These are phyloP conservation scores for Colletotrichum phormii DNA, from an alignment of 2,329 filamentous ascomycete species.

Conservation along the genomic window DNA sequence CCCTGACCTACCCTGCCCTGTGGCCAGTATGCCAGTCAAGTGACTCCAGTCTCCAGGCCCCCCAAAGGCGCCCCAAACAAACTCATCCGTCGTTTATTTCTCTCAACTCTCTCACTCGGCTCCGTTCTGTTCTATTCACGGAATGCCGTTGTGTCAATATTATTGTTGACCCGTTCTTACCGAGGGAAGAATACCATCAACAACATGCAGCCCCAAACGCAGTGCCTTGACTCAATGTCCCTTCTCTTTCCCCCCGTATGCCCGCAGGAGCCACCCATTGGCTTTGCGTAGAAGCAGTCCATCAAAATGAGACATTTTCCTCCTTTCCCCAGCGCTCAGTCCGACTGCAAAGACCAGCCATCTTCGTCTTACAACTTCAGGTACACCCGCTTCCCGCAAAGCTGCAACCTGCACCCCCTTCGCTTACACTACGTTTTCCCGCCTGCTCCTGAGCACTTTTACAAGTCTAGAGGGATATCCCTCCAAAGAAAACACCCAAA, in stretches of 20 bases:
- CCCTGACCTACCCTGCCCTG: neutral
- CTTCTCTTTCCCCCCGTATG: neutral
- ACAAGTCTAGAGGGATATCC: neutral
- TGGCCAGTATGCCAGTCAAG: neutral
- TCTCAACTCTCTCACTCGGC: neutral
- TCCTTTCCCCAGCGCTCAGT: slow-evolving; percentile 27
- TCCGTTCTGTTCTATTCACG: slow-evolving; percentile 17
- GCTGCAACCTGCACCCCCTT: neutral
- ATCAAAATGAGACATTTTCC: slow-evolving; percentile 33
- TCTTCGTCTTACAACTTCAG: slow-evolving; percentile 21
- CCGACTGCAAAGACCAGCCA: slow-evolving; percentile 14
- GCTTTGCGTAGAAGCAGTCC: slow-evolving; percentile 7
- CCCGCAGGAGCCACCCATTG: slow-evolving; percentile 11
- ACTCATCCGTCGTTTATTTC: neutral
- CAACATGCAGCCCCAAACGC: slow-evolving; percentile 22
- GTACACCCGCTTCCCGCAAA: slow-evolving; percentile 20
- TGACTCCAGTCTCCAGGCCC: neutral
- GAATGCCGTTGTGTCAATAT: neutral
- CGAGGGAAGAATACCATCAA: slow-evolving; percentile 19
- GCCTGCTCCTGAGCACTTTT: slow-evolving; percentile 1
- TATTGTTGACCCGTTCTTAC: slow-evolving; percentile 3
- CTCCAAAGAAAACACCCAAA: neutral
- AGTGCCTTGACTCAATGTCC: slow-evolving; percentile 27
- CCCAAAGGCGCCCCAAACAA: neutral
- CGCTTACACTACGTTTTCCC: neutral